Base-by-base conservation (phyloP, 495 filamentous ascomycete species). In the Amniculicola lignicola region DNA sequence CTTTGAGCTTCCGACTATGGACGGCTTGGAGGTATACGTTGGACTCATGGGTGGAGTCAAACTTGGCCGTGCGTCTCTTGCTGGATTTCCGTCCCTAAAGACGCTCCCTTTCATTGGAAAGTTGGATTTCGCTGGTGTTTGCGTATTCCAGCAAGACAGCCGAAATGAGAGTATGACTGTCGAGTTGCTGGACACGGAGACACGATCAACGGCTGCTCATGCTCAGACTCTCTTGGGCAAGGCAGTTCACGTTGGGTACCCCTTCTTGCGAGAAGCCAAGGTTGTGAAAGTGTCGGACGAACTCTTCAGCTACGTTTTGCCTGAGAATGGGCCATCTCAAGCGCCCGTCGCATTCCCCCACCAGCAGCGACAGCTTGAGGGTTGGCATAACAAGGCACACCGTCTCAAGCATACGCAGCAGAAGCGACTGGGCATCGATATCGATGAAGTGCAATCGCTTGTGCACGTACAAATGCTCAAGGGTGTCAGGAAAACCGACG, bases 131-230 rank as follows among this genome's bases (percentile, higher is more conserved):
- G 91, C 96, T 68, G 89, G 89, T 10, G 89, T 99, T 39, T 89
- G 81, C 58, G 88, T 99, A n/a, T 99, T 99, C 74, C 89, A 95
- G 67, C 90, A 94, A 57, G 92, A 96, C 38, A 95, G 89, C 65
- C 84, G 91, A 46, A 96, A 97, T 62, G 89, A 96, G 75, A 97
- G 90, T 66, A 94, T 96, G 88, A 80, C 96, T 12, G 77, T 97
- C 54, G 95, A 87, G 11, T 72, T 97, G 24, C 70, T 84, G 31
- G 85, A 92, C 50, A 79, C 86, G 6, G 89, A 89, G 46, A 73
- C 73, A 54, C 80, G 84, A 18, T 84, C 85, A 35, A 87, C 78
- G 59, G 76, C 84, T 29, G 83, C 86, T 59, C 67, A 78, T 39
- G 90, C 91, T 3, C 89, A 89, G 65, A 67, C 73, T 57, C 90